These are phyloP conservation scores for Verbena officinalis DNA, from an alignment of 257 asterid species.

Conservation along the genomic window DNA sequence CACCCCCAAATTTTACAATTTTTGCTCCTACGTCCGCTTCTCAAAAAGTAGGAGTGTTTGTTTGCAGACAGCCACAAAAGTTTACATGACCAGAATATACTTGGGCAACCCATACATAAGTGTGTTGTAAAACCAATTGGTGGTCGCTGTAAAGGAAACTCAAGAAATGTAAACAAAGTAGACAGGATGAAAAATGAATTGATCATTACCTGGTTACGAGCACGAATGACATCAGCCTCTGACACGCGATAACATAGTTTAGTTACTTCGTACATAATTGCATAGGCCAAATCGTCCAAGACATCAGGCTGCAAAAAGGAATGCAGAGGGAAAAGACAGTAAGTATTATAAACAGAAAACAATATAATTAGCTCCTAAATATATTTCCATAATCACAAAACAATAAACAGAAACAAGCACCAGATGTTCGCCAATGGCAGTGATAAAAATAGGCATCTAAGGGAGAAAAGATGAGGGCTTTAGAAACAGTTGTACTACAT, in stretches of 20 bases:
- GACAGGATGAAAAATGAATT: background rate
- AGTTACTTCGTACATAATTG: slow-evolving; percentile 76
- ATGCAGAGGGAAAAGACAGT: slow-evolving; percentile 17
- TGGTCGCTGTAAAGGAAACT: background rate
- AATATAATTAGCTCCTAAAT: background rate
- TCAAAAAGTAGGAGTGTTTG: too few relatives aligned
- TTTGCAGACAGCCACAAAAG: too few relatives aligned
- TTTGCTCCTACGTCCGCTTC: too few relatives aligned
- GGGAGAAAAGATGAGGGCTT: background rate
- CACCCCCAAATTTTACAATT: too few relatives aligned
- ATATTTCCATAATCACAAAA: background rate
- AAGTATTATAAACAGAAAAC: too few relatives aligned
- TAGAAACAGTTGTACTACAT: background rate
- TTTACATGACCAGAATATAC: slow-evolving; percentile 11
- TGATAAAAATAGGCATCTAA: slow-evolving; percentile 10
- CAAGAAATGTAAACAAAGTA: background rate
- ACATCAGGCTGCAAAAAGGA: slow-evolving; percentile 70
- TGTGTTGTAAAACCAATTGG: background rate
- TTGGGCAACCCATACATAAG: background rate
- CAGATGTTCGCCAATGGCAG: background rate
- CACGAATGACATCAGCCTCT: slow-evolving; percentile 80
- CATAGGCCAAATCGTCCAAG: slow-evolving; percentile 78
- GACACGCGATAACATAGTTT: slow-evolving; percentile 72
- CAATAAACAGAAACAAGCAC: too few relatives aligned
- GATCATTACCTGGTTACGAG: slow-evolving; percentile 78